Evolutionary conservation across 1,284 basidiomycete genomes (phyloP).

Genomic region (Papiliotrema flavescens): DNA sequence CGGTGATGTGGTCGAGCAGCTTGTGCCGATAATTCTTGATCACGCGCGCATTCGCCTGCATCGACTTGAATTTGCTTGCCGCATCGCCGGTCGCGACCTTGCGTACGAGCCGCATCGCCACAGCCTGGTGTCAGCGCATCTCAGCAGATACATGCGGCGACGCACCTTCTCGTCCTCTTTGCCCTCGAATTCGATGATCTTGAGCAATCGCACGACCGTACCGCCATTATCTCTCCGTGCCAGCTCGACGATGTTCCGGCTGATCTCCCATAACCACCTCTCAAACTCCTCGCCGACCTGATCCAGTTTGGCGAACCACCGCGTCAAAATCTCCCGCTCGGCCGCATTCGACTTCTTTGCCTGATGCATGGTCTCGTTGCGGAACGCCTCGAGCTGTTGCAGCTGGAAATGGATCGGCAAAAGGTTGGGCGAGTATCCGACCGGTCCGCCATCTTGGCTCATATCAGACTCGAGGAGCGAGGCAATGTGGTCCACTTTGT

Average conservation of each 20-base stretch:
- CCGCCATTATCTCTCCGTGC: constrained; percentile 73
- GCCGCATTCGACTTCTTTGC: constrained; percentile 71
- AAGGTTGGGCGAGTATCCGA: constrained; percentile 81
- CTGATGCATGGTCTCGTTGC: constrained; percentile 88
- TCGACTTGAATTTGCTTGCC: constrained; percentile 82
- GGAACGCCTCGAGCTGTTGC: constrained; percentile 82
- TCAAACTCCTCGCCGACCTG: constrained; percentile 80
- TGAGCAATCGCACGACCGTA: constrained; percentile 85
- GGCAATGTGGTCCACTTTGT: constrained; percentile 74
- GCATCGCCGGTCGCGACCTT: constrained; percentile 85
- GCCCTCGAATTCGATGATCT: constrained; percentile 91
- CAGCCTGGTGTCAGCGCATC: constrained; percentile 56
- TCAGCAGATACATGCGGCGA: neutral
- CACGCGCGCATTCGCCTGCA: constrained; percentile 86
- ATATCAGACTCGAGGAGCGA: constrained; percentile 73
- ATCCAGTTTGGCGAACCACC: constrained; percentile 86
- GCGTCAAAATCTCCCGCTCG: constrained; percentile 61
- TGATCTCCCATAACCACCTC: constrained; percentile 75
- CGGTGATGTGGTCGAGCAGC: constrained; percentile 73
- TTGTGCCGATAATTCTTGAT: constrained; percentile 97
- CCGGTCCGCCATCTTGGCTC: constrained; percentile 57
- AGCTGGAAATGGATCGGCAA: constrained; percentile 88
- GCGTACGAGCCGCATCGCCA: constrained; percentile 89
- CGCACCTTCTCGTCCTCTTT: constrained; percentile 88
- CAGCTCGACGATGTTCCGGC: constrained; percentile 72